phyloP scores from a whole-genome alignment of 345 rosid species.

The Cardamine occulta region DNA sequence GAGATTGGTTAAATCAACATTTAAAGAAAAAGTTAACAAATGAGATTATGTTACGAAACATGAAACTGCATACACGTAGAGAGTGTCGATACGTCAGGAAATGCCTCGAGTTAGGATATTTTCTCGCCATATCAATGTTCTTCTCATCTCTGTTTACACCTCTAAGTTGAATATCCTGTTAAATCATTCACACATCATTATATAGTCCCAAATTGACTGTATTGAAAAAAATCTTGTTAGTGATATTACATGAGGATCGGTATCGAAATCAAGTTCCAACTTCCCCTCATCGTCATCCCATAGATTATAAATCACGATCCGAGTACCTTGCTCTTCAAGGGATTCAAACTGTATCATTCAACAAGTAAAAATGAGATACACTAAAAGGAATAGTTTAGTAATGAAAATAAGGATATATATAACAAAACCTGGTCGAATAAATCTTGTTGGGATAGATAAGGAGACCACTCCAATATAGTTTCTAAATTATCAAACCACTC shows the following conservation, averaged over 20 bases:
- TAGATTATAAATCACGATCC: slow-evolving; percentile 70
- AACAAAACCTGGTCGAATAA: slow-evolving; percentile 55
- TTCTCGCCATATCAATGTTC: slow-evolving; percentile 61
- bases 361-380: slow-evolving; percentile 16
- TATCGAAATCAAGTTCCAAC: slow-evolving; percentile 72
- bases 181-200: slow-evolving; percentile 22
- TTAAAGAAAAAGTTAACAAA: not conserved
- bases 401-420: not conserved
- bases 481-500: slow-evolving; percentile 61
- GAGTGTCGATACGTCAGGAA: slow-evolving; percentile 73
- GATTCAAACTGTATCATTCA: slow-evolving; percentile 52
- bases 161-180: slow-evolving; percentile 80
- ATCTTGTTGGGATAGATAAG: slow-evolving; percentile 53
- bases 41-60: not conserved
- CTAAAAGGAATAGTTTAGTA: not conserved
- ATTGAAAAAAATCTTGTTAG: not conserved
- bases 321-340: slow-evolving; percentile 59
- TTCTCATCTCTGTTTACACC: slow-evolving; percentile 71
- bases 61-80: slow-evolving; percentile 53
- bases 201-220: not conserved
- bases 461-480: slow-evolving; percentile 73
- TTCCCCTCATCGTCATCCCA: slow-evolving; percentile 79
- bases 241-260: slow-evolving; percentile 57
- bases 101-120: slow-evolving; percentile 61
- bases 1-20: not conserved